Evolutionary conservation across 345 rosid species (phyloP).

Genomic region (Cardamine resedifolia): DNA sequence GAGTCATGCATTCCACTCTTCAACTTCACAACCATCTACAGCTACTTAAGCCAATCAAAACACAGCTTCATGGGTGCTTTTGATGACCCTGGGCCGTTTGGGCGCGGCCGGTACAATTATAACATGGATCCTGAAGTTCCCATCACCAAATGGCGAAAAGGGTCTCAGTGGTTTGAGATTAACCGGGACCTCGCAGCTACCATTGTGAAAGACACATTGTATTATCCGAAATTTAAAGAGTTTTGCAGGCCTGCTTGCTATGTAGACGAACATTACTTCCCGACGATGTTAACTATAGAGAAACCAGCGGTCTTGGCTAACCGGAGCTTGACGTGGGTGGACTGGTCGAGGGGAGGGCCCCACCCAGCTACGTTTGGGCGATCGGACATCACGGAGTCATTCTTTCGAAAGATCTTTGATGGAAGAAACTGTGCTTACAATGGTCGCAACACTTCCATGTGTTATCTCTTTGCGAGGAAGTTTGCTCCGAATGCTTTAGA

Average conservation of each 20-base stretch:
- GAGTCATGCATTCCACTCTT: slow-evolving; percentile 94
- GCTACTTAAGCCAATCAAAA: slow-evolving; percentile 59
- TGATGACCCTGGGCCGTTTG: slow-evolving; percentile 84
- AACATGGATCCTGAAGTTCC: slow-evolving; percentile 83
- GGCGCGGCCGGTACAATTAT: slow-evolving; percentile 77
- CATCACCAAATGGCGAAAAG: slow-evolving; percentile 82
- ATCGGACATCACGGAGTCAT: slow-evolving; percentile 62
- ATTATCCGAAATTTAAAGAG: slow-evolving; percentile 61
- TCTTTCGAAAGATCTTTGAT: slow-evolving; percentile 48
- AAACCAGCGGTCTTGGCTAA: slow-evolving; percentile 65
- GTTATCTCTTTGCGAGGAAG: slow-evolving; percentile 77
- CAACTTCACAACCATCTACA: slow-evolving; percentile 70
- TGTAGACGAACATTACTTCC: slow-evolving; percentile 95
- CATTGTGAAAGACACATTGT: slow-evolving; percentile 65
- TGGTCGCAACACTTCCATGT: slow-evolving; percentile 43
- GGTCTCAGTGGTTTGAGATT: slow-evolving; percentile 94
- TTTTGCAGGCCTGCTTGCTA: slow-evolving; percentile 90
- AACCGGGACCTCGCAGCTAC: slow-evolving; percentile 67
- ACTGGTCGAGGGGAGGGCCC: slow-evolving; percentile 95
- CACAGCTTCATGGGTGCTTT: slow-evolving; percentile 83
- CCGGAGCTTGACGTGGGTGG: slow-evolving; percentile 89
- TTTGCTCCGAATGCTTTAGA: slow-evolving; percentile 79
- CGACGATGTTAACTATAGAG: slow-evolving; percentile 85
- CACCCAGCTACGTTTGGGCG: slow-evolving; percentile 93
- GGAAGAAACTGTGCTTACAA: slow-evolving; percentile 63